Evolutionary conservation across 2,329 filamentous ascomycete genomes (phyloP).

Genomic region (Pseudogymnoascus sp.): DNA sequence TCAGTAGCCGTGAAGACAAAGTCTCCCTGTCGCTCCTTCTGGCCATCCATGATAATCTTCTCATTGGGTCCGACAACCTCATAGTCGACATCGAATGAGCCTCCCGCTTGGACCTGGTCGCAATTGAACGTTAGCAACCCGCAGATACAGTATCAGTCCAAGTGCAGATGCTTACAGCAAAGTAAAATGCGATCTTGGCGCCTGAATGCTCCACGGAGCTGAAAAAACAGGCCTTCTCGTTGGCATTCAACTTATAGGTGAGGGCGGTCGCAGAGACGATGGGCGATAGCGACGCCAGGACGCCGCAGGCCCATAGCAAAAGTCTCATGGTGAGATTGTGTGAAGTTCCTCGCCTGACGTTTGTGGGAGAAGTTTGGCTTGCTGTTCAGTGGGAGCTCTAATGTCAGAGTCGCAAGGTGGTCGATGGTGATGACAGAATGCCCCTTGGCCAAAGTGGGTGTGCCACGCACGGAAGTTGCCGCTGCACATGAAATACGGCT

Average conservation of each 20-base stretch:
- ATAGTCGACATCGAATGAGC: slow-evolving; percentile 96
- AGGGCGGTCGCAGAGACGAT: slow-evolving; percentile 78
- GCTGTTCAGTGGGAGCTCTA: background rate
- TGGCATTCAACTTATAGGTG: slow-evolving; percentile 82
- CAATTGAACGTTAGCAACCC: slow-evolving; percentile 9
- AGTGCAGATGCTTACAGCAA: slow-evolving; percentile 60
- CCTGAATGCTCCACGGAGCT: slow-evolving; percentile 66
- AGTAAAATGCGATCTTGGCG: slow-evolving; percentile 95
- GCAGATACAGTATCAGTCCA: background rate
- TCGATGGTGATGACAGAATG: slow-evolving; percentile 6
- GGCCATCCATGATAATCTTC: slow-evolving; percentile 73
- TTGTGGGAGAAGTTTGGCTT: background rate
- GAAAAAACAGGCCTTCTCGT: slow-evolving; percentile 96
- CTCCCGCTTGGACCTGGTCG: slow-evolving; percentile 85
- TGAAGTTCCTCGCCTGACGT: slow-evolving; percentile 1
- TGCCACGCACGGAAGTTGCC: background rate
- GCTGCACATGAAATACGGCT: background rate
- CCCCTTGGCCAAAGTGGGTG: slow-evolving; percentile 4
- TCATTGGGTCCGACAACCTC: slow-evolving; percentile 72
- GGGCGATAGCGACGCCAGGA: slow-evolving; percentile 63
- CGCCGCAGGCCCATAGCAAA: slow-evolving; percentile 51
- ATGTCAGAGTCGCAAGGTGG: background rate
- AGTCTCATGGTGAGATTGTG: slow-evolving; percentile 52
- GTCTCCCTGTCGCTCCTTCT: slow-evolving; percentile 91
- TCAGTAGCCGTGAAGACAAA: slow-evolving; percentile 94